phyloP scores from a whole-genome alignment of 371 early-diverging fungal species.

The Apophysomyces sp. region DNA sequence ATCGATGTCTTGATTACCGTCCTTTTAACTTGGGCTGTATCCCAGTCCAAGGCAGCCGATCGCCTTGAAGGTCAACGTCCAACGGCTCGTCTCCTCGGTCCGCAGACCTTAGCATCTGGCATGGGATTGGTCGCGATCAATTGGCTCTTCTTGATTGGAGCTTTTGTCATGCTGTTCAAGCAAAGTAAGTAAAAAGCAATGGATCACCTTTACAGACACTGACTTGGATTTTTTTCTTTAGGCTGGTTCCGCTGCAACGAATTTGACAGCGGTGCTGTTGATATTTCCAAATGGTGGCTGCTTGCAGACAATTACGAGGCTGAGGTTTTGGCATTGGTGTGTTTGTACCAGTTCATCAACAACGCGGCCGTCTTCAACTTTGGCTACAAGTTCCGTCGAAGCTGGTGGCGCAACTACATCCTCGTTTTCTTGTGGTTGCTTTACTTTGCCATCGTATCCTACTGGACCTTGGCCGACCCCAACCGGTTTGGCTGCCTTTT shows the following conservation, averaged over 20 bases:
- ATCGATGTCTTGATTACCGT: constrained; percentile 68
- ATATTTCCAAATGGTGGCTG: constrained; percentile 73
- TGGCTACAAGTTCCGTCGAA: constrained; percentile 64
- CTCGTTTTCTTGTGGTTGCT: constrained; percentile 53
- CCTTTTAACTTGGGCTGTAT: constrained; percentile 68
- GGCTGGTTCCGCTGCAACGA: constrained; percentile 72
- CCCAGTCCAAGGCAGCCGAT: constrained; percentile 62
- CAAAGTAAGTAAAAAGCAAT: constrained; percentile 13
- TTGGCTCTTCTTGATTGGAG: constrained; percentile 54
- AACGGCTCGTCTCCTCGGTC: constrained; percentile 76
- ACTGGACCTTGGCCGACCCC: constrained; percentile 64
- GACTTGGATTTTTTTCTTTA: not conserved
- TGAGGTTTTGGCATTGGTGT: constrained; percentile 49
- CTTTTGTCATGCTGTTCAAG: constrained; percentile 42
- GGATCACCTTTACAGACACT: constrained; percentile 24
- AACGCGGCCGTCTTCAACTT: constrained; percentile 68
- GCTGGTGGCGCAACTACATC: constrained; percentile 57
- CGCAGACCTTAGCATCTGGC: constrained; percentile 69
- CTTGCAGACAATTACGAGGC: constrained; percentile 80
- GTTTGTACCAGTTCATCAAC: constrained; percentile 64
- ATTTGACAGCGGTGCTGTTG: constrained; percentile 60
- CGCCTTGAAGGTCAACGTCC: constrained; percentile 63
- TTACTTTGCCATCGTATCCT: constrained; percentile 57
- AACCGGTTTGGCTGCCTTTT: constrained; percentile 69
- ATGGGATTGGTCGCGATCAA: constrained; percentile 73